Percentiles rank a stretch among this genome's conserved stretches.
phyloP scores from a whole-genome alignment of 2,329 filamentous ascomycete species.

The Karstenula rhodostoma region DNA sequence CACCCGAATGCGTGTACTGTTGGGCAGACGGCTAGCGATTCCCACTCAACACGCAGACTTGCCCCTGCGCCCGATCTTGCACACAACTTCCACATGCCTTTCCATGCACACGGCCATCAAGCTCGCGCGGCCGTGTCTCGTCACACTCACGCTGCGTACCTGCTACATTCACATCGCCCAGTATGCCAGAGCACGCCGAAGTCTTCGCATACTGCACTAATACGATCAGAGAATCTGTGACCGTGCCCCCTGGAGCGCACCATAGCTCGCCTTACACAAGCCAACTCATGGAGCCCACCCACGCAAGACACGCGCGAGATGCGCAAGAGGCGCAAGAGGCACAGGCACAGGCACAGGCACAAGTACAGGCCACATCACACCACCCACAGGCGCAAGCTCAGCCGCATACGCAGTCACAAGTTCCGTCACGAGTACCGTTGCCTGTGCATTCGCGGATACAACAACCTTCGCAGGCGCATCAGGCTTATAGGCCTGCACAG shows the following conservation, averaged over 20 bases:
- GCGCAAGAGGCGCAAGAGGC: too few species aligned
- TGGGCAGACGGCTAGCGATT: background rate
- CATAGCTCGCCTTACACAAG: background rate
- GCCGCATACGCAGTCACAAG: background rate
- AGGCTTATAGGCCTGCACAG: background rate
- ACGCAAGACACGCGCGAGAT: background rate
- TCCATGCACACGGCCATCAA: too few species aligned
- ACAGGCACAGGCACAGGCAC: background rate
- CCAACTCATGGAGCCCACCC: background rate
- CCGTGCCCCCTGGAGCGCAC: too few species aligned
- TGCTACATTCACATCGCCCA: background rate
- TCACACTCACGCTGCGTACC: background rate
- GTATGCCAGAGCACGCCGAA: conserved; percentile 7
- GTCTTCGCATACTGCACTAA: background rate
- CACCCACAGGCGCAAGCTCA: background rate
- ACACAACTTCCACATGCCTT: too few species aligned
- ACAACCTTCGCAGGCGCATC: background rate
- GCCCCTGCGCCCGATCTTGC: background rate
- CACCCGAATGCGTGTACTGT: background rate
- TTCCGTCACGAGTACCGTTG: background rate
- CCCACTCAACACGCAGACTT: background rate
- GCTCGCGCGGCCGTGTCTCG: background rate
- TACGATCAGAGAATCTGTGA: background rate
- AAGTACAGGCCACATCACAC: background rate
- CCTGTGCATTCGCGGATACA: background rate